Evolutionary conservation across 768 basidiomycete genomes (phyloP), one percentile per base, ranked within the genome.

Genomic region (Jaapia argillacea): DNA sequence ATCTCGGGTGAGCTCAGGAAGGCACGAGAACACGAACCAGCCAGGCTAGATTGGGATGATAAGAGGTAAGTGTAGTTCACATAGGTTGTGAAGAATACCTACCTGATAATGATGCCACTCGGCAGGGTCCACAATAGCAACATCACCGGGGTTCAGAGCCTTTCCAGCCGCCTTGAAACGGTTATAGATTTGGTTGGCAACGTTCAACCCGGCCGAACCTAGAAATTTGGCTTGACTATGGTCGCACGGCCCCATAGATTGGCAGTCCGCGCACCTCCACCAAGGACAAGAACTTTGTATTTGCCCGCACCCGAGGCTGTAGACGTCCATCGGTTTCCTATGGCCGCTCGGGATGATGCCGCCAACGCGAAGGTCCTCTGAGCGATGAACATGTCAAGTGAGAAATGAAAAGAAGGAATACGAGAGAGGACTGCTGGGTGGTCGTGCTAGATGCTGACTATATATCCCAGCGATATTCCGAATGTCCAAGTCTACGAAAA

Each of bases 81-180:
- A 26, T 5, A 18, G 13, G 5, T 10, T 18, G 5, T 31, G 40
- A 20, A 26, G 21, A 31, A 24, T 62, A 45, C 62, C 41, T 51
- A 81, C 82, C 66, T 87, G 82, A 64, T 94, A 97, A 60, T 88
- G 77, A 62, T 97, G 93, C 40, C 75, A 74, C 47, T 83, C 70
- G 20, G 87, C 77, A 14, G 74, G 75, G 56, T 98, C 94, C 24
- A 96, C 63, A 44, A 98, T 82, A 4, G 78, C 87, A 37, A 98
- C 78, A 58, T 97, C 93, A 20, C 79, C 85, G 16, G 69, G 60
- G 33, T 70, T 75, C 27, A 96, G 59, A 23, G 74, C 60, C 49
- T 81, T 81, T 6, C 81, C 83, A 36, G 81, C 79, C 10, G 70
- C 66, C 49, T 72, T 71, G 59, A 96, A 91, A 24, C 81, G 72